Evolutionary conservation across 352 stramenopile genomes (phyloP).

Genomic region (Pythium myriotylum): DNA sequence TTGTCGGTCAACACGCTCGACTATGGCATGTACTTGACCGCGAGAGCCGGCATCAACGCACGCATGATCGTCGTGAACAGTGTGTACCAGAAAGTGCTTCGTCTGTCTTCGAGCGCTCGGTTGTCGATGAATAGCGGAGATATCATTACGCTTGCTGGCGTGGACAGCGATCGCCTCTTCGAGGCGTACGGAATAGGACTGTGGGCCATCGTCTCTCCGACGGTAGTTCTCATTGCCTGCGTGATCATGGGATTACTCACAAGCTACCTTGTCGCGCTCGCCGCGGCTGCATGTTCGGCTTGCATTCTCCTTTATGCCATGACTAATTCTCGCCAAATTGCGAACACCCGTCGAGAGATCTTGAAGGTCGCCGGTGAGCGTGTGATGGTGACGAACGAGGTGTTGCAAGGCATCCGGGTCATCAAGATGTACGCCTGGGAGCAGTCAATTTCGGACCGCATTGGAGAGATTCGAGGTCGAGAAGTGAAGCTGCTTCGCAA

Average conservation of each 20-base stretch:
- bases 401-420: conserved; percentile 90
- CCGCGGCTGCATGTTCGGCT: conserved; percentile 27
- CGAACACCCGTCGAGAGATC: conserved; percentile 35
- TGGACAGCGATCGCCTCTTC: conserved; percentile 58
- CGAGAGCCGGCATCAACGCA: conserved; percentile 44
- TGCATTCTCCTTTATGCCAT: conserved; percentile 36
- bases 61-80: too few relatives aligned
- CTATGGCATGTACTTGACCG: conserved; percentile 50
- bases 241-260: conserved; percentile 25
- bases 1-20: conserved; percentile 40
- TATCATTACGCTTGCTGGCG: conserved; percentile 57
- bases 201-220: conserved; percentile 34
- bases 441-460: conserved; percentile 35
- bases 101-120: conserved; percentile 42
- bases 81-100: conserved; percentile 52
- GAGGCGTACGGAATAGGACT: conserved; percentile 46
- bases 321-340: conserved; percentile 37
- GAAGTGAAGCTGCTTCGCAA: conserved; percentile 33
- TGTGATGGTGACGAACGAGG: too few relatives aligned
- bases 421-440: conserved; percentile 93
- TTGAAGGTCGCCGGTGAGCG: conserved; percentile 57
- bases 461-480: conserved; percentile 42
- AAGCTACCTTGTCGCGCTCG: conserved; percentile 21
- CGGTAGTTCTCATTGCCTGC: conserved; percentile 18
- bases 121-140: conserved; percentile 50